Conservation (phyloP, 2,329 filamentous ascomycete species). For the Alternaria brassicicola region DNA sequence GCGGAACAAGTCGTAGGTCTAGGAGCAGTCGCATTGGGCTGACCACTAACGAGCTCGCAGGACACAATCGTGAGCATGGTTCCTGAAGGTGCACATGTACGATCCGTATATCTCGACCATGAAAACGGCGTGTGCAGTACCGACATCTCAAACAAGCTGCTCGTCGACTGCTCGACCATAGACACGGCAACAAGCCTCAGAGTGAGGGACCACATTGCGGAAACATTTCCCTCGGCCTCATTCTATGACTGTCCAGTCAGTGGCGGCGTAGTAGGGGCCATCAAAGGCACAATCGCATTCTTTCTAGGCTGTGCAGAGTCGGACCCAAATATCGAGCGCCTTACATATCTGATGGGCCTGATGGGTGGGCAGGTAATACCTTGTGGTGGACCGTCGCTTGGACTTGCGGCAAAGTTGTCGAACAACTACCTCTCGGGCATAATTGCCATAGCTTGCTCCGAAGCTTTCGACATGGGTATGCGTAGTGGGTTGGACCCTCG, state of each 20-base stretch:
- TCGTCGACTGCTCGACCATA: slow-evolving; percentile 64
- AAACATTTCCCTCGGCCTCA: slow-evolving; percentile 49
- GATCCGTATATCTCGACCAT: slow-evolving; percentile 57
- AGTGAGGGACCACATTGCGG: slow-evolving; percentile 50
- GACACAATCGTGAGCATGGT: slow-evolving; percentile 61
- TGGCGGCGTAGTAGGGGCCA: slow-evolving; percentile 60
- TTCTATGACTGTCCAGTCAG: slow-evolving; percentile 63
- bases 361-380: slow-evolving; percentile 63
- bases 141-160: slow-evolving; percentile 52
- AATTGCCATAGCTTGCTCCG: slow-evolving; percentile 63
- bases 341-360: slow-evolving; percentile 54
- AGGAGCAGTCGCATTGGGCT: neutral
- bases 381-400: slow-evolving; percentile 62
- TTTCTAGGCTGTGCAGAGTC: slow-evolving; percentile 60
- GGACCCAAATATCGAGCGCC: slow-evolving; percentile 52
- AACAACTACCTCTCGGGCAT: slow-evolving; percentile 67
- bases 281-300: slow-evolving; percentile 60
- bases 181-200: slow-evolving; percentile 59
- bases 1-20: slow-evolving; percentile 56
- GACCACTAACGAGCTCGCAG: slow-evolving; percentile 35
- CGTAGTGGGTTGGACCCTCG: slow-evolving; percentile 61
- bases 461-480: slow-evolving; percentile 68
- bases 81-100: slow-evolving; percentile 59
- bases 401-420: slow-evolving; percentile 64
- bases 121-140: slow-evolving; percentile 52